Percentiles rank a stretch among this genome's conserved stretches.
Evolutionary conservation across 2,329 filamentous ascomycete species (phyloP).

Genomic region (Geoglossum cookeanum): DNA sequence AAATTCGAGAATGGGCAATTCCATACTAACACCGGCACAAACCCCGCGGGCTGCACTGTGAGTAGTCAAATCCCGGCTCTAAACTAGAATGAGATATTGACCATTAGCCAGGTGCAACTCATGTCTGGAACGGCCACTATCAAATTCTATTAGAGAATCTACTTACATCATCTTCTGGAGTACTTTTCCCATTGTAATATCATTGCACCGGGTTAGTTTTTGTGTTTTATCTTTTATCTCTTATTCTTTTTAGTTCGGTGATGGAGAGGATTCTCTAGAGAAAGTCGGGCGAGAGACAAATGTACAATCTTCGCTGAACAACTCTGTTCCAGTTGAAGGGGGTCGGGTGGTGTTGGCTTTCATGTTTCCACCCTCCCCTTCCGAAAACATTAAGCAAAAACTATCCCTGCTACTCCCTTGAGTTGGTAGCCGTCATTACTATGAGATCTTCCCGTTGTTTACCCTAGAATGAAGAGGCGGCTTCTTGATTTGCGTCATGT

Average conservation of each 20-base stretch:
- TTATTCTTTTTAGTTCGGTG: background rate
- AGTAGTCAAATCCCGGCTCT: conserved; percentile 21
- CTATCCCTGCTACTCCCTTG: background rate
- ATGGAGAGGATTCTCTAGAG: background rate
- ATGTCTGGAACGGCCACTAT: conserved; percentile 30
- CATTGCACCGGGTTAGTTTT: background rate
- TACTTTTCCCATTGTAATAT: conserved; percentile 2
- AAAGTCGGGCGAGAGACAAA: background rate
- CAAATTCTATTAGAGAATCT: conserved; percentile 19
- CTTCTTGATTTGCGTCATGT: background rate
- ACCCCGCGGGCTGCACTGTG: conserved; percentile 60
- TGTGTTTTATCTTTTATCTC: background rate
- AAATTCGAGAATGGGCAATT: conserved; percentile 46
- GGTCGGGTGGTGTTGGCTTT: conserved; percentile 1
- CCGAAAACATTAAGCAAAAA: background rate
- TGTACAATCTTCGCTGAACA: conserved; percentile 1
- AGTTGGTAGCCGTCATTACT: background rate
- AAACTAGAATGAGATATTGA: conserved; percentile 6
- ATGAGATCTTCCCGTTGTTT: background rate
- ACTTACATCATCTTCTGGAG: conserved; percentile 2
- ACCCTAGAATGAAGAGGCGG: background rate
- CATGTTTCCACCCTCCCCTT: background rate
- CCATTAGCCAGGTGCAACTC: conserved; percentile 25
- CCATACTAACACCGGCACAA: conserved; percentile 30
- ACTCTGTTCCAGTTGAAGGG: background rate